Conservation (phyloP, 2,329 filamentous ascomycete genomes). For the Fusarium euwallaceae region DNA sequence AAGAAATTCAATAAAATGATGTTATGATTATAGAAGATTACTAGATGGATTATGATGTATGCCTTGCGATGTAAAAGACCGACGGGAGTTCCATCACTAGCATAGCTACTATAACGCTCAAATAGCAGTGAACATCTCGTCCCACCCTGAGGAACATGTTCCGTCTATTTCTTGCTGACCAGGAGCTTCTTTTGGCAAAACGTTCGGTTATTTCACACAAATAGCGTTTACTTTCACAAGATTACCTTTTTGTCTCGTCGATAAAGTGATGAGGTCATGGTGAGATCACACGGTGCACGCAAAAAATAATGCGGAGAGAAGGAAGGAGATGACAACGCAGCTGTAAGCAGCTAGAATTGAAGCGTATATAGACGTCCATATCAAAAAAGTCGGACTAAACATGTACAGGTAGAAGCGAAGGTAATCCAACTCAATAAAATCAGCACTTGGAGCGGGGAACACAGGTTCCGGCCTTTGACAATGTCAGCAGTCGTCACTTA, state of each 20-base stretch:
- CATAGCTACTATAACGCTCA: not conserved
- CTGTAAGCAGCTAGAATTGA: not conserved
- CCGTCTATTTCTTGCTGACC: not conserved
- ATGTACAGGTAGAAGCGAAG: conserved; percentile 1
- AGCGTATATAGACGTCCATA: not conserved
- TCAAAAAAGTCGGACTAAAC: not conserved
- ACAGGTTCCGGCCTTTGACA: not conserved
- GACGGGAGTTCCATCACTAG: not conserved
- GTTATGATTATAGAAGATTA: not conserved
- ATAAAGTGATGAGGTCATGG: not conserved
- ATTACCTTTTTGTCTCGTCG: not conserved
- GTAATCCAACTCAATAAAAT: conserved; percentile 1
- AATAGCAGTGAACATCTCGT: not conserved
- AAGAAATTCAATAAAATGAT: not conserved
- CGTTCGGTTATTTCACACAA: not conserved
- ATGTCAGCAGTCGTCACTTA: not conserved
- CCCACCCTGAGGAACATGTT: not conserved
- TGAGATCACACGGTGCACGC: not conserved
- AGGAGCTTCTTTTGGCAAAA: not conserved
- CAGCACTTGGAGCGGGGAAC: not conserved
- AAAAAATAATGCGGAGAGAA: not conserved
- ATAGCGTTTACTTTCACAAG: not conserved
- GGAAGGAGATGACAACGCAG: not conserved
- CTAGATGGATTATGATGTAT: too few relatives aligned
- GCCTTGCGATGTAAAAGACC: not conserved